phyloP scores from a whole-genome alignment of 805 yeast genomes.

The Clavispora asparagi region DNA sequence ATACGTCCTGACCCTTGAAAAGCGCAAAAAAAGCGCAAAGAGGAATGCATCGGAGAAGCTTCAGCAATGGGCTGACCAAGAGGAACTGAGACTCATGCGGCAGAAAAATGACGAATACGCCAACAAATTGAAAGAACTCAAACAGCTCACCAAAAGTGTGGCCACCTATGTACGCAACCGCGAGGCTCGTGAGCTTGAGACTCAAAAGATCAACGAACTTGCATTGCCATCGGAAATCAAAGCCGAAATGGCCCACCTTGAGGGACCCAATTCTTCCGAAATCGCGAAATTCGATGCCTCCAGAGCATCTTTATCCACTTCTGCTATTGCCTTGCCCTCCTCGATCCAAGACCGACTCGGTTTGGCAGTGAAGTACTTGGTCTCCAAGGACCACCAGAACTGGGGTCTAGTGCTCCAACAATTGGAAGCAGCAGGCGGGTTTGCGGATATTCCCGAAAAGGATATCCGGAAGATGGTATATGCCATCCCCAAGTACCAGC shows the following conservation, averaged over 20 bases:
- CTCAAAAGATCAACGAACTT: constrained; percentile 8
- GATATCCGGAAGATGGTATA: constrained; percentile 35
- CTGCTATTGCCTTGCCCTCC: constrained; percentile 29
- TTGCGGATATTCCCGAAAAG: constrained; percentile 21
- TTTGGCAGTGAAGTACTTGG: constrained; percentile 34
- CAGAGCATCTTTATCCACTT: constrained; percentile 11
- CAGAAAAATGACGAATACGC: constrained; percentile 20
- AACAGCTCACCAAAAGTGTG: constrained; percentile 25
- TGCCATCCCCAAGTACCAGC: constrained; percentile 36
- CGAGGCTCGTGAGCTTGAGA: constrained; percentile 10
- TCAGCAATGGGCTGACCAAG: constrained; percentile 19
- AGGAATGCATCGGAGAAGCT: constrained; percentile 4
- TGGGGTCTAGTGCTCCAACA: constrained; percentile 45
- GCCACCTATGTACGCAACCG: constrained; percentile 11
- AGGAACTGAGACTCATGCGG: constrained; percentile 14
- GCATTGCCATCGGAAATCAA: constrained; percentile 17
- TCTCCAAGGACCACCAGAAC: constrained; percentile 34
- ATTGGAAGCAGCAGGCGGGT: constrained; percentile 31
- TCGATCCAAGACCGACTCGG: constrained; percentile 33
- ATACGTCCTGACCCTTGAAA: constrained; percentile 11
- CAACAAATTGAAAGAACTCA: constrained; percentile 23
- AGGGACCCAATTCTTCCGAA: not conserved
- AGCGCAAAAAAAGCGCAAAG: constrained; percentile 4
- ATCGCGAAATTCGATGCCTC: constrained; percentile 8
- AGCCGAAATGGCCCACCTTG: constrained; percentile 11